These are phyloP conservation scores for Avena eriantha DNA, from an alignment of 176 grass and related monocot species.

Conservation along the genomic window DNA sequence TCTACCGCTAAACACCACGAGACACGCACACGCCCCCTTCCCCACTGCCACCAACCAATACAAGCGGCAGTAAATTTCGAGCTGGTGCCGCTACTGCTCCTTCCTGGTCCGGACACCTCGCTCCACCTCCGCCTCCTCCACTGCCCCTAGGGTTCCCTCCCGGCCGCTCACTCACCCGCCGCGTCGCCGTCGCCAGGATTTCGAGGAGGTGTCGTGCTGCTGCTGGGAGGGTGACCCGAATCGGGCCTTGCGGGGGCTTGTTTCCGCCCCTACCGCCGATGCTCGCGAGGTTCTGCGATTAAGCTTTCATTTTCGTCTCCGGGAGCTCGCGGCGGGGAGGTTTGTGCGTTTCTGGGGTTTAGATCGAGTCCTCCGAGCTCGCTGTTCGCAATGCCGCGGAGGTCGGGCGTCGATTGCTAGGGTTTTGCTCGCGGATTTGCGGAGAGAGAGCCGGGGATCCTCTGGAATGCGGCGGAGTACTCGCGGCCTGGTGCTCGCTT, in stretches of 20 bases:
- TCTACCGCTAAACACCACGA: conserved; percentile 41
- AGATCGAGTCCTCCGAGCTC: conserved; percentile 35
- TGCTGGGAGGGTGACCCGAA: background rate
- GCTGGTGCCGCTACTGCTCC: conserved; percentile 32
- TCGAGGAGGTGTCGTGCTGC: background rate
- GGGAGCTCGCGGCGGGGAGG: background rate
- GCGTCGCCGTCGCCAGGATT: conserved; percentile 34
- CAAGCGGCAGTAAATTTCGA: conserved; percentile 64
- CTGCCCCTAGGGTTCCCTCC: conserved; percentile 56
- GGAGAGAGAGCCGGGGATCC: background rate
- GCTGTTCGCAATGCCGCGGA: conserved; percentile 36
- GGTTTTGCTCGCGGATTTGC: conserved; percentile 48
- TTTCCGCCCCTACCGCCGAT: background rate
- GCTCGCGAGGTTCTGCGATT: conserved; percentile 1
- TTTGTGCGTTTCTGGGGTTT: conserved; percentile 17
- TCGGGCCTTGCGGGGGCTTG: conserved; percentile 26
- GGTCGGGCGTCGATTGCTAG: conserved; percentile 39
- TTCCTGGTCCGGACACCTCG: conserved; percentile 3
- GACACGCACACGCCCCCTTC: background rate
- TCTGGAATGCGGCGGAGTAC: conserved; percentile 5
- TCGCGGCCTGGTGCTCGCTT: conserved; percentile 6
- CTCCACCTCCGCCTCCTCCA: background rate
- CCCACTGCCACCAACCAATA: conserved; percentile 36
- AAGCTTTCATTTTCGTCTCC: background rate
- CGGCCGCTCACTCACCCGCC: conserved; percentile 17